Evolutionary conservation across 202 grass and related monocot genomes (phyloP).

Genomic region (Panicum hallii): DNA sequence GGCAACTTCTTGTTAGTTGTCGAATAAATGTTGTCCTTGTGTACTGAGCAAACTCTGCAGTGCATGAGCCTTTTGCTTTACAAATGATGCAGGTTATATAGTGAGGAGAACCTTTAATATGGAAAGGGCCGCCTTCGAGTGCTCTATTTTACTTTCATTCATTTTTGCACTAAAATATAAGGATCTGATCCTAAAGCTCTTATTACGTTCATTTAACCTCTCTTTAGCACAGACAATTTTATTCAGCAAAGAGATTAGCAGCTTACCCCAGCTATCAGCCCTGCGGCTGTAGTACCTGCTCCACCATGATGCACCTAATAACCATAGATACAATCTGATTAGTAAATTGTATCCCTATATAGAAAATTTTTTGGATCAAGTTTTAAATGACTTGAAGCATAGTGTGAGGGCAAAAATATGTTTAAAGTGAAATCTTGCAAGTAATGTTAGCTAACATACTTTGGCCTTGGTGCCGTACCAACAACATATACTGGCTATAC

Average conservation of each 20-base stretch:
- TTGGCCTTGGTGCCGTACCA: neutral
- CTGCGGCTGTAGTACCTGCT: constrained; percentile 92
- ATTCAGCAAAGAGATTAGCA: constrained; percentile 39
- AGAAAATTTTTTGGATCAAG: constrained; percentile 21
- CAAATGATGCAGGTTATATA: constrained; percentile 23
- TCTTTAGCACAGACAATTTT: constrained; percentile 38
- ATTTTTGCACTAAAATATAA: constrained; percentile 20
- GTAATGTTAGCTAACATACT: constrained; percentile 20
- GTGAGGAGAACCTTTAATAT: constrained; percentile 12
- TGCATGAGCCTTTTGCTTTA: constrained; percentile 23
- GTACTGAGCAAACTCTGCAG: neutral
- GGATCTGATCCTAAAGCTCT: neutral
- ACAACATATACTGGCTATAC: neutral
- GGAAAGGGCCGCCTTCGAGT: neutral
- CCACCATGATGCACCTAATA: constrained; percentile 96
- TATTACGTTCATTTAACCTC: constrained; percentile 22
- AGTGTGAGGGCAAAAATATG: neutral
- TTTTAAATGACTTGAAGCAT: neutral
- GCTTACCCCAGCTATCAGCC: constrained; percentile 91
- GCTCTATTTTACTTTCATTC: constrained; percentile 28
- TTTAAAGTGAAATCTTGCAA: neutral
- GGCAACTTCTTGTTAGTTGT: neutral
- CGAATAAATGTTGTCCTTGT: constrained; percentile 18
- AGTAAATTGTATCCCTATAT: constrained; percentile 31
- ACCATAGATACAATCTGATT: constrained; percentile 35